Evolutionary conservation across 495 filamentous ascomycete species (phyloP).

Genomic region (Recurvomyces mirabilis): DNA sequence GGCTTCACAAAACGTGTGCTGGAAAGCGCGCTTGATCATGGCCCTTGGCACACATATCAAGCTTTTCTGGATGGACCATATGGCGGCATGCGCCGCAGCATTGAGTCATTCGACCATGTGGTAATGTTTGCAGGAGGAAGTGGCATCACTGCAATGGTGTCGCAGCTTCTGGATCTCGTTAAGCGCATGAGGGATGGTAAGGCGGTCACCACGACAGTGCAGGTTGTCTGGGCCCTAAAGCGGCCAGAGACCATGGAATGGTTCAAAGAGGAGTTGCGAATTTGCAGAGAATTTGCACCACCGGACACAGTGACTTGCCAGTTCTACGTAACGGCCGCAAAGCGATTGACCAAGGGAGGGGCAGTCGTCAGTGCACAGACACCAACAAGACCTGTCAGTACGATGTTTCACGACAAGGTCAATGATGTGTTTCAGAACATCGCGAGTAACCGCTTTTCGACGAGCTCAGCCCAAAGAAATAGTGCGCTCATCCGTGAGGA

Average conservation of each 20-base stretch:
- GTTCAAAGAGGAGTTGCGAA: constrained; percentile 90
- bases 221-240: constrained; percentile 86
- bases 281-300: constrained; percentile 76
- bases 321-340: constrained; percentile 78
- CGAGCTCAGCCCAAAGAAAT: constrained; percentile 40
- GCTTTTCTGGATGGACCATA: constrained; percentile 91
- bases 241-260: constrained; percentile 88
- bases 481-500: constrained; percentile 69
- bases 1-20: constrained; percentile 80
- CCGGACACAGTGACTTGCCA: constrained; percentile 79
- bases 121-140: constrained; percentile 88
- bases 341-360: constrained; percentile 37
- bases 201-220: constrained; percentile 78
- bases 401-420: constrained; percentile 68
- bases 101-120: constrained; percentile 88
- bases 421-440: constrained; percentile 72
- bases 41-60: constrained; percentile 75
- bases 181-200: constrained; percentile 90
- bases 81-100: constrained; percentile 80
- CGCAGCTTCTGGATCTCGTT: constrained; percentile 79
- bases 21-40: constrained; percentile 63
- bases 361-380: constrained; percentile 38
- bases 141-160: constrained; percentile 87
- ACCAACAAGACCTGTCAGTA: constrained; percentile 47
- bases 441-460: constrained; percentile 48